These are phyloP conservation scores for Penstemon eatonii DNA, from an alignment of 257 asterid genomes.

Conservation along the genomic window DNA sequence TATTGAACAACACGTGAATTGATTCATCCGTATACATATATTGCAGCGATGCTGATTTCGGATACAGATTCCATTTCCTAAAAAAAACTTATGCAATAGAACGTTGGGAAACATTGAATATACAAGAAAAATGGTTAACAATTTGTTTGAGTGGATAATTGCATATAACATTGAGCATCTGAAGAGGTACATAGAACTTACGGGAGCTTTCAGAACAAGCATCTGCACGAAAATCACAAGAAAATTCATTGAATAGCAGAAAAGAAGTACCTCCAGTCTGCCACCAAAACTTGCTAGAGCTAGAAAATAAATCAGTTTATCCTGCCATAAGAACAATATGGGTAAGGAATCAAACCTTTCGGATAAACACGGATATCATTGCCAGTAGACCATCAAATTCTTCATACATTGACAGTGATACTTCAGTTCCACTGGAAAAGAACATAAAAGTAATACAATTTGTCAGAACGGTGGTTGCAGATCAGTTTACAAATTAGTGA, in stretches of 20 bases:
- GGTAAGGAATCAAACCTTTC: constrained; percentile 56
- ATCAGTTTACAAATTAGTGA: constrained; percentile 20
- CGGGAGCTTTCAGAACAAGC: constrained; percentile 61
- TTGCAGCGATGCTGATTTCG: constrained; percentile 1
- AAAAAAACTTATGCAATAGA: constrained; percentile 4
- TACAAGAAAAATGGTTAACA: background rate
- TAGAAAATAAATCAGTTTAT: constrained; percentile 9
- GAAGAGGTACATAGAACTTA: constrained; percentile 44
- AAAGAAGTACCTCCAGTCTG: constrained; percentile 15
- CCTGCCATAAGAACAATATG: constrained; percentile 14
- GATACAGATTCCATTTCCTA: constrained; percentile 7
- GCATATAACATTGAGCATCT: constrained; percentile 26
- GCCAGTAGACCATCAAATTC: constrained; percentile 43
- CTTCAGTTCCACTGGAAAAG: constrained; percentile 76
- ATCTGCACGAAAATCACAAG: constrained; percentile 48
- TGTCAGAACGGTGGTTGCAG: constrained; percentile 17
- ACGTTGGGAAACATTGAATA: background rate
- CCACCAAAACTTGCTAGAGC: background rate
- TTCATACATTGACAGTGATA: constrained; percentile 51
- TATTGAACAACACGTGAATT: constrained; percentile 19
- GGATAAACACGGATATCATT: constrained; percentile 47
- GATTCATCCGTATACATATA: background rate
- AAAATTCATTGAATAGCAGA: constrained; percentile 24
- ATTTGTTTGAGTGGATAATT: constrained; percentile 8
- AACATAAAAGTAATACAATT: constrained; percentile 17